These are phyloP conservation scores for Tremella yokohamensis DNA, from an alignment of 768 basidiomycete species.

Conservation along the genomic window DNA sequence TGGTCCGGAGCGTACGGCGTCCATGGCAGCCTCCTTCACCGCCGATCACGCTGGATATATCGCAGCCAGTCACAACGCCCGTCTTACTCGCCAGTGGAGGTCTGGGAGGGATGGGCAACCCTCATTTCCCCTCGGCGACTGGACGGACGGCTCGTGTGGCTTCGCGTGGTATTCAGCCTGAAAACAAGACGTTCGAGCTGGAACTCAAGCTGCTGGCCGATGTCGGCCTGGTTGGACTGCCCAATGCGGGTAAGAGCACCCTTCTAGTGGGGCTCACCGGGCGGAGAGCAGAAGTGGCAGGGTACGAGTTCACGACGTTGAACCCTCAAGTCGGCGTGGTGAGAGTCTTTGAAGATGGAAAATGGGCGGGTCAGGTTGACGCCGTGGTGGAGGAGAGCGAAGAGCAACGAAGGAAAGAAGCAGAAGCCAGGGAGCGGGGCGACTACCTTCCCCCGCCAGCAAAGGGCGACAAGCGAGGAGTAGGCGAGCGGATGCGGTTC, in stretches of 20 bases:
- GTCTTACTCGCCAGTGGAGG: constrained; percentile 71
- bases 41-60: constrained; percentile 37
- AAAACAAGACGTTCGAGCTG: constrained; percentile 66
- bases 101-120: constrained; percentile 78
- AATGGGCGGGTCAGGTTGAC: constrained; percentile 45
- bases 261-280: constrained; percentile 83
- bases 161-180: constrained; percentile 33
- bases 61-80: constrained; percentile 25
- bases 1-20: constrained; percentile 33
- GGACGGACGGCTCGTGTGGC: constrained; percentile 81
- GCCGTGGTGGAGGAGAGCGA: constrained; percentile 44
- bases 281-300: constrained; percentile 77
- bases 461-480: background rate
- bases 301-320: constrained; percentile 90
- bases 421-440: constrained; percentile 18
- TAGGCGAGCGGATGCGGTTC: constrained; percentile 72
- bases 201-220: constrained; percentile 93
- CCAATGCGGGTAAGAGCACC: constrained; percentile 87
- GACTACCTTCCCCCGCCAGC: constrained; percentile 23
- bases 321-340: constrained; percentile 92
- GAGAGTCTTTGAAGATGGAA: constrained; percentile 73
- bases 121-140: constrained; percentile 63
- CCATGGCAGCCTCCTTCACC: constrained; percentile 14
- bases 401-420: constrained; percentile 35
- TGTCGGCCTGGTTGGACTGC: constrained; percentile 92